phyloP scores from a whole-genome alignment of 371 early-diverging fungal species.

The Zopfochytrium polystomum region DNA sequence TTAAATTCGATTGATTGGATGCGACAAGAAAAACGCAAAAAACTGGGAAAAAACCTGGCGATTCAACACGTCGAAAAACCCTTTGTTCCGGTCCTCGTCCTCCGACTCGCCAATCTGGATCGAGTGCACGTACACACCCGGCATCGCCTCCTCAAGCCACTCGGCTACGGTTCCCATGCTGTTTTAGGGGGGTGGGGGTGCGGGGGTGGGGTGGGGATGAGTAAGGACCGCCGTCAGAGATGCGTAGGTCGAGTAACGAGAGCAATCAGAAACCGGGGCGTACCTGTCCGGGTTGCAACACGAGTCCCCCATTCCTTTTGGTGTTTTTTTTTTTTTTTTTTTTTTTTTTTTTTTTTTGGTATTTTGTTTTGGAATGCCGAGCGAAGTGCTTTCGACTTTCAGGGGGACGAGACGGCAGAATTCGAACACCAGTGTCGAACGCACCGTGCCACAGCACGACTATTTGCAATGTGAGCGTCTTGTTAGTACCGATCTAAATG shows the following conservation, averaged over 20 bases:
- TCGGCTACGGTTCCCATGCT: too few species aligned
- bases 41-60: conserved; percentile 54
- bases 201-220: conserved; percentile 34
- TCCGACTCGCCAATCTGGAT: conserved; percentile 61
- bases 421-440: neutral
- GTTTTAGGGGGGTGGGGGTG: too few species aligned
- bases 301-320: conserved; percentile 89
- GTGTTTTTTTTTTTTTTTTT: too few species aligned
- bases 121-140: conserved; percentile 71
- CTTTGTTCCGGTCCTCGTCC: conserved; percentile 68
- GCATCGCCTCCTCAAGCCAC: conserved; percentile 57
- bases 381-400: neutral
- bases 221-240: too few species aligned
- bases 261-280: conserved; percentile 1
- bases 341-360: too few species aligned
- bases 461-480: neutral
- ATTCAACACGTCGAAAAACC: conserved; percentile 79
- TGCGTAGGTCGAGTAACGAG: too few species aligned
- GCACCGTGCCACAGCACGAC: conserved; percentile 42
- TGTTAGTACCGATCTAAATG: too few species aligned
- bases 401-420: neutral
- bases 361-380: too few species aligned
- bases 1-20: too few species aligned
- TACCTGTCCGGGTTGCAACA: conserved; percentile 61
- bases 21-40: neutral